phyloP scores from a whole-genome alignment of 164 flowering plant species.

The Vitis riparia region DNA sequence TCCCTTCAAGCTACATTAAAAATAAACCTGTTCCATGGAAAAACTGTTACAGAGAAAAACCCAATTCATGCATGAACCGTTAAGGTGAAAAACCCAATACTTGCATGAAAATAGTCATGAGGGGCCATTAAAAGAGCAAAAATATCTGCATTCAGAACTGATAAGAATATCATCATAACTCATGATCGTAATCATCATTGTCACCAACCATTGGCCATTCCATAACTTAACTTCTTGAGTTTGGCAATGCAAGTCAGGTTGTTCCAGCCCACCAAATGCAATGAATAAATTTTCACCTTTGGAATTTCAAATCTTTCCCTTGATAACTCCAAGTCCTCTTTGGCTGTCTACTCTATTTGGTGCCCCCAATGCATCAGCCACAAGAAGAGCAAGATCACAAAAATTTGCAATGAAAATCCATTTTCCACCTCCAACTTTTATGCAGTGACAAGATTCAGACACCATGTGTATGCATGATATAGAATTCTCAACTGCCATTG shows the following conservation, averaged over 20 bases:
- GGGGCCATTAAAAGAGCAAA: neutral
- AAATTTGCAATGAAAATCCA: too few species aligned
- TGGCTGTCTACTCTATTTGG: too few species aligned
- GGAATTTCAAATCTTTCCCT: neutral
- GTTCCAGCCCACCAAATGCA: slow-evolving; percentile 4
- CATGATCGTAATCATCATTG: neutral
- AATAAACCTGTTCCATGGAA: neutral
- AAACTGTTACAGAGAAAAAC: neutral
- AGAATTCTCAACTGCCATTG: too few species aligned
- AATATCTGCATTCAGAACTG: neutral
- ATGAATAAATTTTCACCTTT: neutral
- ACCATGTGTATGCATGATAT: too few species aligned
- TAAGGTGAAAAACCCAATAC: too few species aligned
- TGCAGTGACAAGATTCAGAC: too few species aligned
- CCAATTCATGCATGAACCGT: too few species aligned
- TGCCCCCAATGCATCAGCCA: too few species aligned
- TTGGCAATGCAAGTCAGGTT: neutral
- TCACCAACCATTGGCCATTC: neutral
- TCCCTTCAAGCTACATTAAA: neutral
- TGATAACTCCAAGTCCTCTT: neutral
- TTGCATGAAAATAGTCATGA: neutral
- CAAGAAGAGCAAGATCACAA: too few species aligned
- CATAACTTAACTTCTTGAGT: neutral
- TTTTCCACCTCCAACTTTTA: too few species aligned
- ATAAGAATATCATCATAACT: neutral